These are phyloP conservation scores for Leishmania gerbilli DNA, from an alignment of 208 protist genomes.

Conservation along the genomic window DNA sequence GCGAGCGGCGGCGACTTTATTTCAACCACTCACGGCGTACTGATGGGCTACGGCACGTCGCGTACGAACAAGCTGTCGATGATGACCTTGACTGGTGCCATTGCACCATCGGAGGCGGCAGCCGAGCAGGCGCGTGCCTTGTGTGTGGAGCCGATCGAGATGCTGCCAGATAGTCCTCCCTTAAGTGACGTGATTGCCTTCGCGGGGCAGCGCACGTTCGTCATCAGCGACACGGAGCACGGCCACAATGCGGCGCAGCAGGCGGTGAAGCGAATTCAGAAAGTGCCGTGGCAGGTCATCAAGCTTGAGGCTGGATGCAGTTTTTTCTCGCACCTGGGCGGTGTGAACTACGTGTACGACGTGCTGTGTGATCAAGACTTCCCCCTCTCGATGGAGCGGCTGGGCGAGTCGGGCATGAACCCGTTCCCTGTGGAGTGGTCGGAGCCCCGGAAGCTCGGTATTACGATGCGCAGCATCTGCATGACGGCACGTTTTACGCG, in stretches of 20 bases:
- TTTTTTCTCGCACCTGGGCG: conserved; percentile 78
- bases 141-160: conserved; percentile 67
- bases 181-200: conserved; percentile 80
- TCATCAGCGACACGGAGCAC: conserved; percentile 63
- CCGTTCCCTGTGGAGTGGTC: conserved; percentile 90
- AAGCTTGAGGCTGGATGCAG: conserved; percentile 72
- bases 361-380: conserved; percentile 91
- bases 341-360: conserved; percentile 79
- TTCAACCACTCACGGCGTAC: conserved; percentile 68
- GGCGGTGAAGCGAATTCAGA: conserved; percentile 43
- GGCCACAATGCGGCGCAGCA: conserved; percentile 58
- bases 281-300: conserved; percentile 73
- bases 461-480: conserved; percentile 84
- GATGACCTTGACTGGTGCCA: conserved; percentile 51
- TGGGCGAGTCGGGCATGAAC: conserved; percentile 85
- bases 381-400: conserved; percentile 73
- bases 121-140: conserved; percentile 48
- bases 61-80: conserved; percentile 76
- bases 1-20: conserved; percentile 80
- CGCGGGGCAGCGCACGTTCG: conserved; percentile 68
- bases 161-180: conserved; percentile 73
- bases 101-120: conserved; percentile 38
- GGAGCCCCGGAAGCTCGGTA: conserved; percentile 82
- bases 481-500: conserved; percentile 77
- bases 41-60: conserved; percentile 75